phyloP scores from a whole-genome alignment of 176 grass and related monocot species.

The Avena atlantica region DNA sequence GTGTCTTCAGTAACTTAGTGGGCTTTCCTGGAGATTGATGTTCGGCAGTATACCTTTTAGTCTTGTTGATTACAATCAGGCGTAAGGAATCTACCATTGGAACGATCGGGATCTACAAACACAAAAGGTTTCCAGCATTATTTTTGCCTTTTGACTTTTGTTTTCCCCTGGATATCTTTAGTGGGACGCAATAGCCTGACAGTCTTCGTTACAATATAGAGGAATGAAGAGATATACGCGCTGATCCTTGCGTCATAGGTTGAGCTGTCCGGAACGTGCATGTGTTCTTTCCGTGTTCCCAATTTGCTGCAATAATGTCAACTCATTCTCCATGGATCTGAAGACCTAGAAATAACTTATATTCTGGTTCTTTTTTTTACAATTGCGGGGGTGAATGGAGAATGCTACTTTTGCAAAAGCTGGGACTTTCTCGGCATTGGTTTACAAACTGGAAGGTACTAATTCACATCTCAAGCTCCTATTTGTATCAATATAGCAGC shows the following conservation, averaged over 20 bases:
- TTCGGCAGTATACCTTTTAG: too few species aligned
- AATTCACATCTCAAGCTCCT: not conserved
- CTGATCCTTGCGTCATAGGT: constrained; percentile 2
- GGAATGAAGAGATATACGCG: not conserved
- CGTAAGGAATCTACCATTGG: constrained; percentile 20
- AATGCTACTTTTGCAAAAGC: constrained; percentile 25
- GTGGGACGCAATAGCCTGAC: not conserved
- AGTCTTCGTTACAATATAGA: not conserved
- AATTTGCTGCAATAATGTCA: constrained; percentile 8
- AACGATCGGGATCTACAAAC: constrained; percentile 25
- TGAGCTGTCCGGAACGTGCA: constrained; percentile 47
- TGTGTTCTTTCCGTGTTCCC: not conserved
- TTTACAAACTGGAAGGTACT: not conserved
- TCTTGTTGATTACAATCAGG: not conserved
- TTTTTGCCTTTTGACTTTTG: not conserved
- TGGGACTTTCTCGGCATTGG: constrained; percentile 14
- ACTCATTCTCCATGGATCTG: constrained; percentile 24
- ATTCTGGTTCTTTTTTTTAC: constrained; percentile 26
- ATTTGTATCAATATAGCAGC: not conserved
- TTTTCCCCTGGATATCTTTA: not conserved
- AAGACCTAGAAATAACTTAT: constrained; percentile 4
- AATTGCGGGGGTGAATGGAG: constrained; percentile 24
- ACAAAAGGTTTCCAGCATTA: constrained; percentile 5
- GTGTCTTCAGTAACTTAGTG: not conserved
- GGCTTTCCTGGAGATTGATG: too few species aligned